phyloP scores from a whole-genome alignment of 352 stramenopile species.

The Phytopythium mirpurense region DNA sequence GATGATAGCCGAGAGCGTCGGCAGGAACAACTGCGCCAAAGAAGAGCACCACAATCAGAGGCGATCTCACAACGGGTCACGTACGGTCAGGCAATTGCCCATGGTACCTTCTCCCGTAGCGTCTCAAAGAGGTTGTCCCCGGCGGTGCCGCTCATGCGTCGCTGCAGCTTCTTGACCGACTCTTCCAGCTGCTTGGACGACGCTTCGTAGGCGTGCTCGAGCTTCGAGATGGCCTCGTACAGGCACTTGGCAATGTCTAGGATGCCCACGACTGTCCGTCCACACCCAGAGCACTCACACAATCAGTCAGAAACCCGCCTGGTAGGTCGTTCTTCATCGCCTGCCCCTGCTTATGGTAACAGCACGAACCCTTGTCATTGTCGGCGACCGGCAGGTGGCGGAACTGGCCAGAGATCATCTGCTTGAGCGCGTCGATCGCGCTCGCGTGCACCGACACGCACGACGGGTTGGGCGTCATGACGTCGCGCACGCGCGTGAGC shows the following conservation, averaged over 20 bases:
- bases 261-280: conserved; percentile 88
- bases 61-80: no score
- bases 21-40: conserved; percentile 64
- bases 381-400: conserved; percentile 94
- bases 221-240: conserved; percentile 96
- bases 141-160: conserved; percentile 38
- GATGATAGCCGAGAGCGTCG: conserved; percentile 77
- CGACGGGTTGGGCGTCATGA: conserved; percentile 95
- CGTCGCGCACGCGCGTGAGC: conserved; percentile 70
- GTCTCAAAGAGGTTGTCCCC: conserved; percentile 79
- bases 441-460: conserved; percentile 91
- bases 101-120: conserved; percentile 70
- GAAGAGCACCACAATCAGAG: neutral
- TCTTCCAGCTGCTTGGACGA: conserved; percentile 67
- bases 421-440: conserved; percentile 95
- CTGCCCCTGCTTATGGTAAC: no score
- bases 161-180: conserved; percentile 74
- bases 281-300: neutral
- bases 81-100: no score
- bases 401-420: conserved; percentile 96
- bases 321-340: no score
- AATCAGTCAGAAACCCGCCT: neutral
- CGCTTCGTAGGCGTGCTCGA: conserved; percentile 89
- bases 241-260: conserved; percentile 98
- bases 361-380: conserved; percentile 67